These are phyloP conservation scores for Aspergillus saccharolyticus DNA, from an alignment of 495 filamentous ascomycete species.

Conservation along the genomic window DNA sequence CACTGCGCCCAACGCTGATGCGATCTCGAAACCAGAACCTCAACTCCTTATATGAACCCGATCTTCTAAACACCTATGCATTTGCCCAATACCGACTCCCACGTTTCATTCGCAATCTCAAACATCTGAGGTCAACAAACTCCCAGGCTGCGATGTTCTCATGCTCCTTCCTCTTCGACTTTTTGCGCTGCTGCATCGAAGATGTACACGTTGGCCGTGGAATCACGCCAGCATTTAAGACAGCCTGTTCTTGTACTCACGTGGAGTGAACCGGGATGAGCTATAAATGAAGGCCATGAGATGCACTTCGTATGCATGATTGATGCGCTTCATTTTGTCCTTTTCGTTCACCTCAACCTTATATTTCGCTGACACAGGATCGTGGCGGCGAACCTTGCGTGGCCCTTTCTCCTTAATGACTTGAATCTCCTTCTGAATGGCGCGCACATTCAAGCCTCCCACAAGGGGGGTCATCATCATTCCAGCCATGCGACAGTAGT, in stretches of 20 bases:
- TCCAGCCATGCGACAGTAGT: conserved; percentile 21
- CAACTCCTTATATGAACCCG: background rate
- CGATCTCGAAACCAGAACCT: background rate
- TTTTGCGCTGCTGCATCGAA: background rate
- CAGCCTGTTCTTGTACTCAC: background rate
- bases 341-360: background rate
- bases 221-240: background rate
- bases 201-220: background rate
- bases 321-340: conserved; percentile 2
- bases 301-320: background rate
- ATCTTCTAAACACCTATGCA: background rate
- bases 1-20: background rate
- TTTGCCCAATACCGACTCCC: background rate
- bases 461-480: conserved; percentile 9
- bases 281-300: background rate
- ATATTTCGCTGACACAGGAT: background rate
- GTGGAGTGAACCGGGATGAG: background rate
- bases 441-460: conserved; percentile 25
- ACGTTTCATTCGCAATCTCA: no score
- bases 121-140: background rate
- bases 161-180: background rate
- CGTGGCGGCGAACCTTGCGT: background rate
- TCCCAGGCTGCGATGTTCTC: background rate
- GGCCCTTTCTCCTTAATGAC: background rate
- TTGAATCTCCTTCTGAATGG: conserved; percentile 8